Percentiles rank a stretch among this genome's conserved stretches.
Evolutionary conservation across 2,329 filamentous ascomycete genomes (phyloP).

Genomic region (Hypocrella siamensis): DNA sequence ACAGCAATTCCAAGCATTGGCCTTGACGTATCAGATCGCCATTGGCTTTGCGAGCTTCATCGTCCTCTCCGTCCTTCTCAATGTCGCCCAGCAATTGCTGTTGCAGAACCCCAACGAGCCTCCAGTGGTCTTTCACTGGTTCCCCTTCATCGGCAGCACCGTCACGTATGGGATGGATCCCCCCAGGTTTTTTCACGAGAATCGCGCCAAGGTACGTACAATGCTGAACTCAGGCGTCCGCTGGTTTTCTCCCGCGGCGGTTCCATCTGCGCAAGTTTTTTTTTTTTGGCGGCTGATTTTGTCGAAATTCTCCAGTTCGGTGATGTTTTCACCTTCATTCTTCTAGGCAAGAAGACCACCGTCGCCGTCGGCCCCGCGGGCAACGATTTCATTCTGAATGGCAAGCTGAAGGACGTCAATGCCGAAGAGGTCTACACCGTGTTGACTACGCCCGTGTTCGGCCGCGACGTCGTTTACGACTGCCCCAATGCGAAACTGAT

Average conservation of each 20-base stretch:
- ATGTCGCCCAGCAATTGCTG: constrained; percentile 66
- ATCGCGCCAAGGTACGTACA: constrained; percentile 53
- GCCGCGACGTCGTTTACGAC: constrained; percentile 68
- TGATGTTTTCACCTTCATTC: constrained; percentile 37
- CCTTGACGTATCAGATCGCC: constrained; percentile 29
- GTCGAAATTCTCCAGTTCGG: constrained; percentile 29
- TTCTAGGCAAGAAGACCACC: constrained; percentile 34
- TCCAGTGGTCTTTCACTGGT: constrained; percentile 66
- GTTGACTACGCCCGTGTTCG: constrained; percentile 46
- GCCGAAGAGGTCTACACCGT: constrained; percentile 38
- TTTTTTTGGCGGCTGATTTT: too few relatives aligned
- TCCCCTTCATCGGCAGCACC: constrained; percentile 78
- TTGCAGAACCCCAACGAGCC: constrained; percentile 72
- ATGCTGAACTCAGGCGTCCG: background rate
- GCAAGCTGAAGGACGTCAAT: constrained; percentile 34
- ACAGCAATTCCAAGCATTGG: constrained; percentile 32
- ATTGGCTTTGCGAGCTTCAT: constrained; percentile 28
- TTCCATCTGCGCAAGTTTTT: background rate
- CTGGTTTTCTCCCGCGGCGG: background rate
- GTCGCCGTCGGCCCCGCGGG: constrained; percentile 32
- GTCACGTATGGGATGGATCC: constrained; percentile 92
- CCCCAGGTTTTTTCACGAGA: constrained; percentile 67
- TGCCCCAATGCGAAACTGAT: constrained; percentile 73
- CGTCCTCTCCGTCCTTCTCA: constrained; percentile 49
- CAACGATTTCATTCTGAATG: constrained; percentile 41